Conservation (phyloP, 768 basidiomycete genomes). For the Omphalotus guepiniiformis region DNA sequence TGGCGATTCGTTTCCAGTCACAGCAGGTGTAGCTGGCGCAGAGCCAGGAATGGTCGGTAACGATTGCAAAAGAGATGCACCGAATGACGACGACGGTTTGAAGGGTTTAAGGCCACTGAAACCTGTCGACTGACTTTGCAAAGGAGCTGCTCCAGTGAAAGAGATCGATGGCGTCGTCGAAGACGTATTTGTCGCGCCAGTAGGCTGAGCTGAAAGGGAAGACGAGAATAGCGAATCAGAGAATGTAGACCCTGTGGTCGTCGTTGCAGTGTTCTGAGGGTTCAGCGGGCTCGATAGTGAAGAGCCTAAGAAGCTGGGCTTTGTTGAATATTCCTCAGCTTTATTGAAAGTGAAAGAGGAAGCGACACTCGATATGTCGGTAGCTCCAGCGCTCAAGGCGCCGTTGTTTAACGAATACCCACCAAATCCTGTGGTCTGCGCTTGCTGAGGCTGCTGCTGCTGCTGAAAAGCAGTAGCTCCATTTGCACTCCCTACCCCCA, state of each 20-base stretch:
- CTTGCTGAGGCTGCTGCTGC: conserved; percentile 17
- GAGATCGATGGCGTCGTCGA: conserved; percentile 30
- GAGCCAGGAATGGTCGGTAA: conserved; percentile 73
- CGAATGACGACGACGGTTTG: conserved; percentile 79
- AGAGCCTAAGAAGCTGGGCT: conserved; percentile 8
- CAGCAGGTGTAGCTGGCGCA: conserved; percentile 41
- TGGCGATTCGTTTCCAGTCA: conserved; percentile 24
- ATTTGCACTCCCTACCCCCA: conserved; percentile 33
- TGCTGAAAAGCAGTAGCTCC: conserved; percentile 10
- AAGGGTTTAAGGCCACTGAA: conserved; percentile 70
- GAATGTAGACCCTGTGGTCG: conserved; percentile 38
- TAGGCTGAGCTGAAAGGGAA: conserved; percentile 47
- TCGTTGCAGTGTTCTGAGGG: conserved; percentile 31
- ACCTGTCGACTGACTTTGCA: conserved; percentile 47
- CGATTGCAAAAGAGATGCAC: conserved; percentile 66
- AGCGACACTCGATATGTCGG: conserved; percentile 64
- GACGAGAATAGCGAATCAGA: conserved; percentile 46
- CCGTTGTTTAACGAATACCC: conserved; percentile 37
- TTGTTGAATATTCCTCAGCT: conserved; percentile 17
- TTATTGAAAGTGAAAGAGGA: conserved; percentile 62
- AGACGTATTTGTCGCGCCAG: conserved; percentile 36
- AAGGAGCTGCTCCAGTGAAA: conserved; percentile 20
- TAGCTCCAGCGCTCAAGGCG: conserved; percentile 40
- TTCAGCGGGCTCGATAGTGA: conserved; percentile 20
- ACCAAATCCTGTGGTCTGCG: conserved; percentile 17